Conservation (phyloP, 2,329 filamentous ascomycete genomes). For the Cordyceps fumosorosea region DNA sequence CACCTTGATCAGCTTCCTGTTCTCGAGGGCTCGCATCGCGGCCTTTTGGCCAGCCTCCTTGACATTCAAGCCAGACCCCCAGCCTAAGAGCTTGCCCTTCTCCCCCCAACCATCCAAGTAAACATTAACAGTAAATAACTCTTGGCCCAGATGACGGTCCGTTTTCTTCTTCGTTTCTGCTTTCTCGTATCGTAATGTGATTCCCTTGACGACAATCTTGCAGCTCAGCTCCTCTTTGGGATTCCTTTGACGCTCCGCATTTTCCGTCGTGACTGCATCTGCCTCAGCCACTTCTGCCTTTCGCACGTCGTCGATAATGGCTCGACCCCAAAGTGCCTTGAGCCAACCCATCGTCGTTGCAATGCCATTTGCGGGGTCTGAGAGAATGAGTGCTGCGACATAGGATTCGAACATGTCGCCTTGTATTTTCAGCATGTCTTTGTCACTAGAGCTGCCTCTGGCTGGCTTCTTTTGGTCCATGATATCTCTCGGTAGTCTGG, state of each 20-base stretch:
- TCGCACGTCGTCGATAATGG: slow-evolving; percentile 49
- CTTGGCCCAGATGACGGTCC: slow-evolving; percentile 46
- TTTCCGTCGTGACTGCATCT: slow-evolving; percentile 12
- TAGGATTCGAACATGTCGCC: slow-evolving; percentile 92
- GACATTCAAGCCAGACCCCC: slow-evolving; percentile 59
- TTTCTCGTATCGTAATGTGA: slow-evolving; percentile 57
- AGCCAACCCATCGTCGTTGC: slow-evolving; percentile 62
- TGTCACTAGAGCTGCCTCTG: slow-evolving; percentile 32
- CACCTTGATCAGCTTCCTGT: slow-evolving; percentile 56
- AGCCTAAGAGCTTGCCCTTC: slow-evolving; percentile 53
- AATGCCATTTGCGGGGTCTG: slow-evolving; percentile 58
- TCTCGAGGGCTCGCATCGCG: slow-evolving; percentile 55
- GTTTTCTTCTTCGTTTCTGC: slow-evolving; percentile 40
- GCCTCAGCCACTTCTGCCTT: slow-evolving; percentile 26
- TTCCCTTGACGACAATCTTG: slow-evolving; percentile 47
- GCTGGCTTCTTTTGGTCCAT: slow-evolving; percentile 21
- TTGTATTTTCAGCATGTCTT: slow-evolving; percentile 62
- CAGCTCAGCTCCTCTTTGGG: slow-evolving; percentile 27
- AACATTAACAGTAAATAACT: slow-evolving; percentile 55
- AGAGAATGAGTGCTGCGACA: slow-evolving; percentile 69
- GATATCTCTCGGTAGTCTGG: slow-evolving; percentile 47
- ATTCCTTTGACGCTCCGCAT: background rate
- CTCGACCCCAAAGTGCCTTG: slow-evolving; percentile 64
- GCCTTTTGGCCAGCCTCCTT: slow-evolving; percentile 63
- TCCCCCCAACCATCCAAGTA: slow-evolving; percentile 66